These are phyloP conservation scores for Hygrophila difformis DNA, from an alignment of 257 asterid species.

Conservation along the genomic window DNA sequence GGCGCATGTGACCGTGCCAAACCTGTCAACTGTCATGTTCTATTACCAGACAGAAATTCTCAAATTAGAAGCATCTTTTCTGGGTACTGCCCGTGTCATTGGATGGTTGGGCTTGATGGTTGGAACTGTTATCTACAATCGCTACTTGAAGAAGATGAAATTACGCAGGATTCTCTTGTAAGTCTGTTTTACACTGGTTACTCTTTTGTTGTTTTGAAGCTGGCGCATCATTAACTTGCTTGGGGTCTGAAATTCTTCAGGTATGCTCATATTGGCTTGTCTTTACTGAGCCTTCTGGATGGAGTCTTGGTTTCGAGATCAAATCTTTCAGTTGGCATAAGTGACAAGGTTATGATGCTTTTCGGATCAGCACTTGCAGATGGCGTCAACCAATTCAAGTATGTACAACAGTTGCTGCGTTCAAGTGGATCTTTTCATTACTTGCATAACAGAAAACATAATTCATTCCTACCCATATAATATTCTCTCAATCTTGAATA, in stretches of 20 bases:
- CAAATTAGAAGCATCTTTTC: slow-evolving; percentile 76
- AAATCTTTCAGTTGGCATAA: slow-evolving; percentile 51
- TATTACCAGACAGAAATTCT: slow-evolving; percentile 87
- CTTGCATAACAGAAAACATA: neutral
- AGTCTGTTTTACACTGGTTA: no score
- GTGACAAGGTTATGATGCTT: slow-evolving; percentile 69
- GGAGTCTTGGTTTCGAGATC: slow-evolving; percentile 58
- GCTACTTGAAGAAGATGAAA: slow-evolving; percentile 76
- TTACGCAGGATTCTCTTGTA: slow-evolving; percentile 63
- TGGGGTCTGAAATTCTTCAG: slow-evolving; percentile 32
- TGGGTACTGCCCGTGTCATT: slow-evolving; percentile 87
- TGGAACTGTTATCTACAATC: slow-evolving; percentile 74
- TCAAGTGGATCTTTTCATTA: no score
- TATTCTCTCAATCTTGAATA: no score
- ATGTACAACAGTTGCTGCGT: slow-evolving; percentile 18
- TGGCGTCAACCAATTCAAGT: slow-evolving; percentile 93
- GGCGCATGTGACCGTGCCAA: slow-evolving; percentile 85
- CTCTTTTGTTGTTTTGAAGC: no score
- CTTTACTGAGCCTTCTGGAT: slow-evolving; percentile 50
- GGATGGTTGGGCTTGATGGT: slow-evolving; percentile 95
- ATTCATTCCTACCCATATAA: neutral
- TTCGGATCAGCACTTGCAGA: slow-evolving; percentile 87
- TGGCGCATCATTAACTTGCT: no score
- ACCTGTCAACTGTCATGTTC: slow-evolving; percentile 81
- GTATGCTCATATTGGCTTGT: slow-evolving; percentile 71